Evolutionary conservation across 345 rosid genomes (phyloP).

Genomic region (Pugionium cornutum): DNA sequence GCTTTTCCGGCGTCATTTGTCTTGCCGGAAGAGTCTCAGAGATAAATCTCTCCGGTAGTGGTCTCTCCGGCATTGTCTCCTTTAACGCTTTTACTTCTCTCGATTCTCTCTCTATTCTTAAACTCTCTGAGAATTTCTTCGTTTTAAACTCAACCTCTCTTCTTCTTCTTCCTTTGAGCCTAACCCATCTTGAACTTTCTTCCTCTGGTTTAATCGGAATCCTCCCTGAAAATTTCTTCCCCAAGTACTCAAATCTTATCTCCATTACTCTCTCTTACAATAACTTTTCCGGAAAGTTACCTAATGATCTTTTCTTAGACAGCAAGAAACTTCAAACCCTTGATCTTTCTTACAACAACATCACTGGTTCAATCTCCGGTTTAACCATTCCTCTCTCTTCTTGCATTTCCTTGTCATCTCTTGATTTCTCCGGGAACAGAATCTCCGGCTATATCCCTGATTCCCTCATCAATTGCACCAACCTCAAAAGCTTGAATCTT

Average conservation of each 20-base stretch:
- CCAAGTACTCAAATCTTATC: conserved; percentile 58
- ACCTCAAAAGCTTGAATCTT: conserved; percentile 62
- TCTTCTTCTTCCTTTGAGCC: conserved; percentile 65
- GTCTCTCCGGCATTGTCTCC: conserved; percentile 57
- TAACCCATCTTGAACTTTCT: conserved; percentile 71
- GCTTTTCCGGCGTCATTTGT: conserved; percentile 80
- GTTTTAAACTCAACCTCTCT: conserved; percentile 64
- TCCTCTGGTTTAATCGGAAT: conserved; percentile 61
- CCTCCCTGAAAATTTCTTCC: conserved; percentile 59
- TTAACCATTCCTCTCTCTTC: conserved; percentile 51
- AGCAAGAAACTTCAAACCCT: conserved; percentile 66
- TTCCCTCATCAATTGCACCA: conserved; percentile 75
- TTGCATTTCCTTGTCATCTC: conserved; percentile 59
- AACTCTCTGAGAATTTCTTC: conserved; percentile 61
- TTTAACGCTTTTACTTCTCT: conserved; percentile 63
- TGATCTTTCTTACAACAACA: conserved; percentile 79
- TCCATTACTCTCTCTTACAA: conserved; percentile 59
- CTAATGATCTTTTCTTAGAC: conserved; percentile 52
- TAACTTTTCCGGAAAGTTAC: conserved; percentile 68
- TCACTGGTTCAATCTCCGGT: conserved; percentile 79
- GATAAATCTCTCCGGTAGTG: conserved; percentile 62
- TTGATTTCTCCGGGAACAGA: conserved; percentile 72
- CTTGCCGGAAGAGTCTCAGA: conserved; percentile 60
- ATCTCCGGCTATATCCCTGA: conserved; percentile 57
- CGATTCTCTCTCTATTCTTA: conserved; percentile 58